Percentiles rank a stretch among this genome's conserved stretches.
These are phyloP conservation scores for Adiantum capillusveneris DNA, from an alignment of 75 land plant species.

Conservation along the genomic window DNA sequence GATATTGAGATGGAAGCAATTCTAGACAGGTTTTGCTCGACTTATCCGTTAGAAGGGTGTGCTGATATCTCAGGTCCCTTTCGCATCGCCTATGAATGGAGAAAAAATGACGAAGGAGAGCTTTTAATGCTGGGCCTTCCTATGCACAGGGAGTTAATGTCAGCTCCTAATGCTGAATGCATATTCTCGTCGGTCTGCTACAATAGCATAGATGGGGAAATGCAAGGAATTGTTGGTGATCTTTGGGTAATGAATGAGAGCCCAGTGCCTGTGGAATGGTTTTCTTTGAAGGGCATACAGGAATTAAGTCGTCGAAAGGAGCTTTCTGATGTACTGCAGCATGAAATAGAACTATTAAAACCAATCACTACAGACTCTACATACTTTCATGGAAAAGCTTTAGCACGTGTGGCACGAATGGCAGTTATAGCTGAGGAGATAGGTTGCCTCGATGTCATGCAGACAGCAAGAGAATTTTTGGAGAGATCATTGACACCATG, in stretches of 20 bases:
- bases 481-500: slow-evolving; percentile 65
- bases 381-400: slow-evolving; percentile 78
- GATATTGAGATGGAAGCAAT: slow-evolving; percentile 28
- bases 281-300: slow-evolving; percentile 50
- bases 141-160: slow-evolving; percentile 52
- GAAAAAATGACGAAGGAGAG: slow-evolving; percentile 27
- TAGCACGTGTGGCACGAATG: slow-evolving; percentile 82
- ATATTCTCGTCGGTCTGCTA: slow-evolving; percentile 36
- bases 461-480: slow-evolving; percentile 37
- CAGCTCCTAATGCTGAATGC: neutral
- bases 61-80: slow-evolving; percentile 39
- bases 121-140: slow-evolving; percentile 77
- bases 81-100: slow-evolving; percentile 56
- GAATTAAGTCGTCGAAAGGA: neutral
- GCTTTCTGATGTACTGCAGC: slow-evolving; percentile 20
- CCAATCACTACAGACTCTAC: slow-evolving; percentile 47
- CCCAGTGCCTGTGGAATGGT: slow-evolving; percentile 48
- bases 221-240: slow-evolving; percentile 74
- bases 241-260: slow-evolving; percentile 46
- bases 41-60: slow-evolving; percentile 62
- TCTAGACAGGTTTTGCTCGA: slow-evolving; percentile 58
- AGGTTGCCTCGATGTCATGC: slow-evolving; percentile 26
- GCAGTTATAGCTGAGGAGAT: slow-evolving; percentile 89
- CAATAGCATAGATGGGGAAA: slow-evolving; percentile 72
- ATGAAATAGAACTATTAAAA: slow-evolving; percentile 21